Evolutionary conservation across 805 yeast genomes (phyloP), one percentile per base, ranked within the genome.

Genomic region (Yamadazyma olivae): DNA sequence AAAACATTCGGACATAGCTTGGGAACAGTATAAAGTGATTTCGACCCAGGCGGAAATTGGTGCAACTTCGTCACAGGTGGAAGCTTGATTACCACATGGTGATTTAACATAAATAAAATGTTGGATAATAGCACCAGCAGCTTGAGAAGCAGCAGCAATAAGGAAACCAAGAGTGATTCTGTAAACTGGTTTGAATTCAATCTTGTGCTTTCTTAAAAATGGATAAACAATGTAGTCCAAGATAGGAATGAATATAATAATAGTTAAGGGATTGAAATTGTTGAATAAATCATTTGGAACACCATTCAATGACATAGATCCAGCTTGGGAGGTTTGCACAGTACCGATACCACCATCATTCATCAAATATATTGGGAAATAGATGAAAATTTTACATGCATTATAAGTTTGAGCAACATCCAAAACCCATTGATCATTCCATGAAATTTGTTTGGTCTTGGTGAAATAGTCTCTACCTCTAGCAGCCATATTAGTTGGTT

Each of bases 241-340:
- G 32, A 75, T 57, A 41, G 80, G 81, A 39, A 75, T 65, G 40
- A 71, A 57, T 32, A 74, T 60, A 42, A 75, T 71, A 46, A 75
- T 75, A 13, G 79, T 67, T 40, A 75, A 61, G 30, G 77, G 78
- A 46, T 75, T 75, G 59, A 75, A 73, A 49, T 73, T 74, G 44
- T 60, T 67, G 58, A 74, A 71, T 47, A 75, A 64, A 61, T 75
- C 80, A 48, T 75, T 75, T 40, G 79, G 79, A 46, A 75, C 75
- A 31, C 77, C 76, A 20, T 70, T 57, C 20, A 72, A 59, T 8
- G 66, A 53, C 79, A 75, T 72, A 20, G 75, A 64, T 42, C 75
- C 77, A 32, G 79, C 77, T 53, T 74, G 79, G 3, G 77, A 70
- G 39, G 67, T 72, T 49, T 69, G 75, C 43, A 58, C 53, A 27